These are phyloP conservation scores for Fusarium metavorans DNA, from an alignment of 2,329 filamentous ascomycete genomes.

Conservation along the genomic window DNA sequence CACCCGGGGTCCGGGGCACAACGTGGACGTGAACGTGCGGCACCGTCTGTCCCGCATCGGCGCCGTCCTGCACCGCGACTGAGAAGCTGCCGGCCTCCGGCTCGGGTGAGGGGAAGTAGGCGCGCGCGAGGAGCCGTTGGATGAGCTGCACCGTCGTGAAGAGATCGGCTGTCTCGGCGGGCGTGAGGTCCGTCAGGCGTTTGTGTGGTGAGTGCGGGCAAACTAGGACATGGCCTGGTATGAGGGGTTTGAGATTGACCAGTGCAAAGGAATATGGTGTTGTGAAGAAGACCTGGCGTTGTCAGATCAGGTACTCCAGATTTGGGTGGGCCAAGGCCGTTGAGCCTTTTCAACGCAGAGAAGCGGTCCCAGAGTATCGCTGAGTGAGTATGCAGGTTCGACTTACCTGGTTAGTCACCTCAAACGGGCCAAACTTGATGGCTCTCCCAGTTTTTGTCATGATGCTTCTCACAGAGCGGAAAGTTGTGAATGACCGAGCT, in stretches of 20 bases:
- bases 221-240: slow-evolving; percentile 93
- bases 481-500: slow-evolving; percentile 18
- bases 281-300: slow-evolving; percentile 82
- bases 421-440: slow-evolving; percentile 80
- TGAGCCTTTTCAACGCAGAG: not conserved
- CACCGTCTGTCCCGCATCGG: slow-evolving; percentile 92
- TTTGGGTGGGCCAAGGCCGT: not conserved
- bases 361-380: not conserved
- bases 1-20: slow-evolving; percentile 76
- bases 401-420: slow-evolving; percentile 79
- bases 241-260: slow-evolving; percentile 94
- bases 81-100: slow-evolving; percentile 81
- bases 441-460: slow-evolving; percentile 47
- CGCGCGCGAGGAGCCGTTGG: slow-evolving; percentile 76
- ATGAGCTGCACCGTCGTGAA: slow-evolving; percentile 89
- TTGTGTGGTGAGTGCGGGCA: slow-evolving; percentile 78
- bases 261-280: slow-evolving; percentile 86
- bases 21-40: slow-evolving; percentile 94
- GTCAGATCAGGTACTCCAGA: slow-evolving; percentile 5
- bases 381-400: not conserved
- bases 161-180: slow-evolving; percentile 81
- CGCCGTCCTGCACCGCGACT: slow-evolving; percentile 93
- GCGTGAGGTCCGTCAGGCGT: slow-evolving; percentile 80
- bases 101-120: slow-evolving; percentile 67
- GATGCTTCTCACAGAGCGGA: slow-evolving; percentile 32